Evolutionary conservation across 139 green algal species (phyloP).

Genomic region (Protoeuglena noctilucae): DNA sequence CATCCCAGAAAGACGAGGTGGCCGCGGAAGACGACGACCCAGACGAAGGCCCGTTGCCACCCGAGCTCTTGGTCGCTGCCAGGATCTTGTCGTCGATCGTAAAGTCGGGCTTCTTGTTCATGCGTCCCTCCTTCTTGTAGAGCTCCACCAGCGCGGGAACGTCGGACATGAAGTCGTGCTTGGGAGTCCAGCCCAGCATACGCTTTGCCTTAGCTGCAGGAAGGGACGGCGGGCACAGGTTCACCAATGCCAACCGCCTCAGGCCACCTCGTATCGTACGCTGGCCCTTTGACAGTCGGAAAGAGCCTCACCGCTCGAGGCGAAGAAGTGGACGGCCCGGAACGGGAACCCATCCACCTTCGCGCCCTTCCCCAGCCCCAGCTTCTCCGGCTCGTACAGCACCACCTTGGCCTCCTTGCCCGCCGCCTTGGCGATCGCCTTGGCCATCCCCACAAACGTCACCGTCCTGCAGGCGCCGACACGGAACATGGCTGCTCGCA

Average conservation of each 20-base stretch:
- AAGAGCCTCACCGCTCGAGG: not conserved
- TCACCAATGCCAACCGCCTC: too few relatives aligned
- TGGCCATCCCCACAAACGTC: constrained; percentile 1
- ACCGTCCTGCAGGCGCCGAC: constrained; percentile 42
- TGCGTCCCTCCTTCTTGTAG: not conserved
- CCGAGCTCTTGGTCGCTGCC: too few relatives aligned
- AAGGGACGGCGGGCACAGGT: too few relatives aligned
- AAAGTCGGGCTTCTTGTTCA: not conserved
- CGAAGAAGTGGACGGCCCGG: constrained; percentile 17
- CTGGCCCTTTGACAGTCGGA: too few relatives aligned
- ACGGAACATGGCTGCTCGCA: too few relatives aligned
- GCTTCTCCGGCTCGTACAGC: constrained; percentile 51
- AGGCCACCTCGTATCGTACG: too few relatives aligned
- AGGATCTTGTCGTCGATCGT: not conserved
- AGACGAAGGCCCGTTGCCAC: too few relatives aligned
- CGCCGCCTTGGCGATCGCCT: constrained; percentile 33
- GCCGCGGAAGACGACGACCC: too few relatives aligned
- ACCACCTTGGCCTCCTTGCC: constrained; percentile 66
- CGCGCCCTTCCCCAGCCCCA: constrained; percentile 29
- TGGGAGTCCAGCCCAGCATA: not conserved
- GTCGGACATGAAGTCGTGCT: not conserved
- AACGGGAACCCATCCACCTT: constrained; percentile 71
- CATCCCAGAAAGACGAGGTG: too few relatives aligned
- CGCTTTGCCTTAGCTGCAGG: not conserved
- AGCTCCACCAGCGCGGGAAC: not conserved